These are phyloP conservation scores for Tubosaeta brunneosetosa DNA, from an alignment of 768 basidiomycete species.

Conservation along the genomic window DNA sequence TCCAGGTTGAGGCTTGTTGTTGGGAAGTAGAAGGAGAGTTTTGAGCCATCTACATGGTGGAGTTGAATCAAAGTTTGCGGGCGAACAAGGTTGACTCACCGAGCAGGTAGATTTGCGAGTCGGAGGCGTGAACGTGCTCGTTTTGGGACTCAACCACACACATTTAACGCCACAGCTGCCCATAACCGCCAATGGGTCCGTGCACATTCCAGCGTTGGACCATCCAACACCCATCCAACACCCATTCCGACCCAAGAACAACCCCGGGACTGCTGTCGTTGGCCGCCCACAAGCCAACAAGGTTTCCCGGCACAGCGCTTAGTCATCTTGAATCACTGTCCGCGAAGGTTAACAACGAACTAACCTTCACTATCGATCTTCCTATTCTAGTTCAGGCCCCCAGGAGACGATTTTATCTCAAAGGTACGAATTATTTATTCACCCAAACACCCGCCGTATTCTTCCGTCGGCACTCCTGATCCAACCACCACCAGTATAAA, in stretches of 20 bases:
- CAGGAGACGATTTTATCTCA: not conserved
- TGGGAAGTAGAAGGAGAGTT: conserved; percentile 27
- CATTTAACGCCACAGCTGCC: conserved; percentile 31
- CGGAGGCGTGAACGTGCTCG: conserved; percentile 42
- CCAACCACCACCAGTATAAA: not conserved
- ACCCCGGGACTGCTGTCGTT: not conserved
- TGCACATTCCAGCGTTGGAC: conserved; percentile 7
- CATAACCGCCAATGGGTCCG: conserved; percentile 30
- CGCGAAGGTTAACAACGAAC: conserved; percentile 18
- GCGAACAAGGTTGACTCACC: conserved; percentile 68
- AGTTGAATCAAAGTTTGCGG: conserved; percentile 38
- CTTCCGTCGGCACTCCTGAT: not conserved
- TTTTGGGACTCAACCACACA: conserved; percentile 24
- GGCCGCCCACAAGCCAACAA: conserved; percentile 2
- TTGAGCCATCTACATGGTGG: conserved; percentile 27
- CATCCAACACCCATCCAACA: not conserved
- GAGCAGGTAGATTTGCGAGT: conserved; percentile 58
- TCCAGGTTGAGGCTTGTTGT: conserved; percentile 52
- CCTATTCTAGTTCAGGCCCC: not conserved
- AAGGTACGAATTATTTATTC: too few species aligned
- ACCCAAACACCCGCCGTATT: too few species aligned
- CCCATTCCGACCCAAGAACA: not conserved
- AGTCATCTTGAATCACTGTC: conserved; percentile 28
- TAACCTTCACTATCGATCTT: not conserved
- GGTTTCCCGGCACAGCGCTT: conserved; percentile 27